Percentiles rank a stretch among this genome's conserved stretches.
Conservation (phyloP, 768 basidiomycete species). For the Clitopilus hobsonii region DNA sequence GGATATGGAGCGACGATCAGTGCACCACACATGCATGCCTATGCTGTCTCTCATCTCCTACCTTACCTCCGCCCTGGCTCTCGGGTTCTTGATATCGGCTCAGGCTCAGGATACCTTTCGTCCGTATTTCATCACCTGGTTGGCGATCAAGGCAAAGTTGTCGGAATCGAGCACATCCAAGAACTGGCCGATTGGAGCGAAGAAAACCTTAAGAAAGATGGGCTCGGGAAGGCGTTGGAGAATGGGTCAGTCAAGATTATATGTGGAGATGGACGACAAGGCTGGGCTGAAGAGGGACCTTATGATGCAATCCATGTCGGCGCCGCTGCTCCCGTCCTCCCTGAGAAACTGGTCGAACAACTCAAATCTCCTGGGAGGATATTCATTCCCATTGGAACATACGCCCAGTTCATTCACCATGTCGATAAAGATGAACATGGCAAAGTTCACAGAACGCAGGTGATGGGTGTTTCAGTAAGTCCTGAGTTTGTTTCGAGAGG, state of each 20-base stretch:
- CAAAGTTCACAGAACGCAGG: slow-evolving; percentile 49
- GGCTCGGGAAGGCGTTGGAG: slow-evolving; percentile 50
- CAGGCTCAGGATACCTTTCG: slow-evolving; percentile 82
- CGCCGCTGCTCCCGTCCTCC: slow-evolving; percentile 78
- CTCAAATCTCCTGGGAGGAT: slow-evolving; percentile 73
- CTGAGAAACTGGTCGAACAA: slow-evolving; percentile 70
- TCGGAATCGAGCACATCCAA: slow-evolving; percentile 90
- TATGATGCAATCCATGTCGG: slow-evolving; percentile 92
- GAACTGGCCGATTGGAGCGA: slow-evolving; percentile 71
- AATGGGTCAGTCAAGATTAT: slow-evolving; percentile 57
- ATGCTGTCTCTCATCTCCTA: slow-evolving; percentile 76
- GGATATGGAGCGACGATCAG: slow-evolving; percentile 90
- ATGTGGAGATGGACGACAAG: slow-evolving; percentile 77
- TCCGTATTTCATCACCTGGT: slow-evolving; percentile 80
- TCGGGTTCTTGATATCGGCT: slow-evolving; percentile 85
- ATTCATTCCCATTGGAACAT: slow-evolving; percentile 87
- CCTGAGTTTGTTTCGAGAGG: too few relatives aligned
- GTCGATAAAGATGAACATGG: slow-evolving; percentile 78
- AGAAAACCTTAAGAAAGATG: slow-evolving; percentile 64
- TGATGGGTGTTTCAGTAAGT: slow-evolving; percentile 84
- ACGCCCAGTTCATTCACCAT: slow-evolving; percentile 58
- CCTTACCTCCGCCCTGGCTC: slow-evolving; percentile 66
- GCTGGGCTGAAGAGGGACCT: slow-evolving; percentile 43
- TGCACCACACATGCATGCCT: slow-evolving; percentile 97
- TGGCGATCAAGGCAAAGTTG: slow-evolving; percentile 50